A percentile compares a stretch with the other conserved stretches of the same genome.
These are phyloP conservation scores for Verticillium dahliae DNA, from an alignment of 2,329 filamentous ascomycete species.

Conservation along the genomic window DNA sequence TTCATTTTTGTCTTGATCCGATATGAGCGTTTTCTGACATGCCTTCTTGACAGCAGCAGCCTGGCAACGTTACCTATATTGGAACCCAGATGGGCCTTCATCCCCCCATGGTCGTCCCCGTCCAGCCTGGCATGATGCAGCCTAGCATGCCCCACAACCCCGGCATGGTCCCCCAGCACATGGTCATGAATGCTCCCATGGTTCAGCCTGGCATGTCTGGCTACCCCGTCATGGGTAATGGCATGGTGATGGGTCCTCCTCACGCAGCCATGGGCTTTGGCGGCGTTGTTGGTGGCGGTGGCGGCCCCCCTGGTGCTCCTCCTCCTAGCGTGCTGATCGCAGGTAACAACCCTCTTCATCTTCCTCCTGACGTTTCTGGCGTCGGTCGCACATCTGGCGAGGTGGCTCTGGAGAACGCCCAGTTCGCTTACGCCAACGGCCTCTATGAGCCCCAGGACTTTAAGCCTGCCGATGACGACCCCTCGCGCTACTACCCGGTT, in stretches of 20 bases:
- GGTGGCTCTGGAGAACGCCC: conserved; percentile 36
- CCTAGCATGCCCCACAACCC: conserved; percentile 7
- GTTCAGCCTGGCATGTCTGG: conserved; percentile 20
- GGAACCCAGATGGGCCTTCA: conserved; percentile 12
- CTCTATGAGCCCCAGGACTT: conserved; percentile 55
- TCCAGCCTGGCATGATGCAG: conserved; percentile 23
- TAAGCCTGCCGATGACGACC: conserved; percentile 55
- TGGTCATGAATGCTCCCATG: conserved; percentile 4
- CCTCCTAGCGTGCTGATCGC: neutral
- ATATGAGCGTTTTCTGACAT: conserved; percentile 8
- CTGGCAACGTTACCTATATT: conserved; percentile 16
- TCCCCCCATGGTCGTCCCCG: conserved; percentile 22
- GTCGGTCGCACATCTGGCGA: conserved; percentile 45
- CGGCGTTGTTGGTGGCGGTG: neutral
- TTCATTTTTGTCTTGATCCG: neutral
- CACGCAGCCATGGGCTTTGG: neutral
- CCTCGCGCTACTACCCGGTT: conserved; percentile 53
- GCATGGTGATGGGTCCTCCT: conserved; percentile 4
- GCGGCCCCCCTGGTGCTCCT: conserved; percentile 16
- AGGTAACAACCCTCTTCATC: conserved; percentile 19
- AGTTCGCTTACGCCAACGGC: conserved; percentile 42
- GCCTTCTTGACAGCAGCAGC: conserved; percentile 17
- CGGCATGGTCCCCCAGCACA: conserved; percentile 23
- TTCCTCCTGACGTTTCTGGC: conserved; percentile 43
- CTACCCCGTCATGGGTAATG: conserved; percentile 9